A percentile compares a stretch with the other conserved stretches of the same genome.
phyloP scores from a whole-genome alignment of 345 rosid species.

The Citropsis articulata region DNA sequence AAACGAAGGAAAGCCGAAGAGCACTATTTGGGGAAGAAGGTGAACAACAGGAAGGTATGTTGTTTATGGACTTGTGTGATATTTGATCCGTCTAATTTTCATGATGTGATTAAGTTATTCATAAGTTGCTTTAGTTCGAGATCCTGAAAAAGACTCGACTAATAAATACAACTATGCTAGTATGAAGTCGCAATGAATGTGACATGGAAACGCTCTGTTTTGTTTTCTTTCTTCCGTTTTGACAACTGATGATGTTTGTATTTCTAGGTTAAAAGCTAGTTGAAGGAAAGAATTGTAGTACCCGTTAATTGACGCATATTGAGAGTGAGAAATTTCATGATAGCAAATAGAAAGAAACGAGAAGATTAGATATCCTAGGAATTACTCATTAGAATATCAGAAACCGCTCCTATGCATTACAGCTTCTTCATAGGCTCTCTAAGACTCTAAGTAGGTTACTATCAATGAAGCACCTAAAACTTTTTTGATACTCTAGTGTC shows the following conservation, averaged over 20 bases:
- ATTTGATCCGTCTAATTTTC: not conserved
- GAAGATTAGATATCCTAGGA: not conserved
- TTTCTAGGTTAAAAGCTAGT: not conserved
- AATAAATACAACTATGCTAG: not conserved
- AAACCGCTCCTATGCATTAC: not conserved
- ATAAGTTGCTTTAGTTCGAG: not conserved
- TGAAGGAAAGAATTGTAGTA: not conserved
- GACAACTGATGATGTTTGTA: not conserved
- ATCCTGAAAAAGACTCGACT: too few species aligned
- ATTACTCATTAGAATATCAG: not conserved
- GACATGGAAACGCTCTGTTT: not conserved
- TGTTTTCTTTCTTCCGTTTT: not conserved
- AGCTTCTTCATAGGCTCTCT: not conserved
- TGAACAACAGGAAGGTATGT: conserved; percentile 64
- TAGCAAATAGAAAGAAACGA: not conserved
- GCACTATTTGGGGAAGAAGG: conserved; percentile 51
- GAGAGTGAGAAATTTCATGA: not conserved
- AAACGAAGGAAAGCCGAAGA: conserved; percentile 89
- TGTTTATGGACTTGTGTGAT: not conserved
- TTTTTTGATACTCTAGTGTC: not conserved
- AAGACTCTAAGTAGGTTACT: not conserved
- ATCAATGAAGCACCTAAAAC: not conserved
- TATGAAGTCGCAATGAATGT: not conserved
- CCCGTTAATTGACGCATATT: not conserved
- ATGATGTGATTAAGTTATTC: not conserved